These are phyloP conservation scores for Babesia ovata DNA, from an alignment of 169 alveolate species.

Conservation along the genomic window DNA sequence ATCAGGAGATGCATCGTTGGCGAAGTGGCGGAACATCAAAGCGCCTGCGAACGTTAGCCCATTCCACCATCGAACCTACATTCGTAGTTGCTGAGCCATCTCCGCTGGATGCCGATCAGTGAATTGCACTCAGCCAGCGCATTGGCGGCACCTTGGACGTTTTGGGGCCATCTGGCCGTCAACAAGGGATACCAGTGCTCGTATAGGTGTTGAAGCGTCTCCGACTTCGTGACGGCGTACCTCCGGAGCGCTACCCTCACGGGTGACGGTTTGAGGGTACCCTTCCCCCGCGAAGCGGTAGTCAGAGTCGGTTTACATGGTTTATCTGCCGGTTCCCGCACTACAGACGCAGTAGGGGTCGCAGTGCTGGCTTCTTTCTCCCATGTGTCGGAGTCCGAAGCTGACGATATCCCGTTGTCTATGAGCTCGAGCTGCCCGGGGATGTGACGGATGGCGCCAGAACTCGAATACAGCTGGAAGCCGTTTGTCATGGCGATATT, in stretches of 20 bases:
- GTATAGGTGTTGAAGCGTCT: constrained; percentile 6
- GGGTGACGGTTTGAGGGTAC: not conserved
- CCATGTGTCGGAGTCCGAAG: constrained; percentile 6
- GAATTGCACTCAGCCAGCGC: constrained; percentile 24
- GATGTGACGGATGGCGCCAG: constrained; percentile 8
- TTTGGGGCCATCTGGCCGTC: not conserved
- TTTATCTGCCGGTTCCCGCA: not conserved
- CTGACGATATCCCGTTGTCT: constrained; percentile 37
- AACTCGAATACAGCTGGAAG: constrained; percentile 1
- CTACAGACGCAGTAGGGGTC: not conserved
- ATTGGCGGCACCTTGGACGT: not conserved
- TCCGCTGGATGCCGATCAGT: constrained; percentile 19
- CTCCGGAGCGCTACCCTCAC: constrained; percentile 21
- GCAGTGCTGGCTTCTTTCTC: not conserved
- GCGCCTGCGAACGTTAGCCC: constrained; percentile 15
- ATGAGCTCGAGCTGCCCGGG: constrained; percentile 43
- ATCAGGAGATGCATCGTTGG: not conserved
- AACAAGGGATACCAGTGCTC: constrained; percentile 15
- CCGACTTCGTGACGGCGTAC: constrained; percentile 32
- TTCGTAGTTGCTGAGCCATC: constrained; percentile 40
- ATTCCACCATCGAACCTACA: constrained; percentile 15
- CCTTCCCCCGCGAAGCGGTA: not conserved
- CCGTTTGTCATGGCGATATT: not conserved
- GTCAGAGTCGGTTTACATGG: too few species aligned
- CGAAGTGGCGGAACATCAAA: constrained; percentile 23